phyloP scores from a whole-genome alignment of 1,284 basidiomycete species.

The Heterobasidion annosum region DNA sequence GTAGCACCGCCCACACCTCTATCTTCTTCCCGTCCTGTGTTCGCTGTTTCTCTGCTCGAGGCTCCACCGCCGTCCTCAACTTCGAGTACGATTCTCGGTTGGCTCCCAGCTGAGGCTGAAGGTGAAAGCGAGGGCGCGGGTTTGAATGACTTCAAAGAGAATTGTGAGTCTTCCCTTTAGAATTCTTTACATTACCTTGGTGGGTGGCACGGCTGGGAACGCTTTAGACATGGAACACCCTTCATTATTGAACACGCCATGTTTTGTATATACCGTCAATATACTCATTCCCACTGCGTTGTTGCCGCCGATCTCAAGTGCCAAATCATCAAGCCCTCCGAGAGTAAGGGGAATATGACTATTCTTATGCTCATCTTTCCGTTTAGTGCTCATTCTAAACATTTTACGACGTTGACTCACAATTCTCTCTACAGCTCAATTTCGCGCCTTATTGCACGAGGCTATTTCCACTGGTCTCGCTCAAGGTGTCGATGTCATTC shows the following conservation, averaged over 20 bases:
- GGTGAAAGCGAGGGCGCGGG: constrained; percentile 34
- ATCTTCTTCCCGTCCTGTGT: constrained; percentile 36
- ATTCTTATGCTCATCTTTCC: not conserved
- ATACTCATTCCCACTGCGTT: too few species aligned
- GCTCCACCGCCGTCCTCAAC: constrained; percentile 30
- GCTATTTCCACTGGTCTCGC: constrained; percentile 43
- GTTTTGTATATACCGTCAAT: too few species aligned
- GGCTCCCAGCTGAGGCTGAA: constrained; percentile 48
- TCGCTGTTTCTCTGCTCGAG: constrained; percentile 55
- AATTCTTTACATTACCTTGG: not conserved
- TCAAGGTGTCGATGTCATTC: constrained; percentile 55
- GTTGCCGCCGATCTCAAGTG: too few species aligned
- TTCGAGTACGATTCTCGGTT: constrained; percentile 55
- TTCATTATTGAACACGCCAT: too few species aligned
- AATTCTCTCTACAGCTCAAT: constrained; percentile 33
- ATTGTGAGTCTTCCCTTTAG: constrained; percentile 33
- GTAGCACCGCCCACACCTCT: constrained; percentile 40
- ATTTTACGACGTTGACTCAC: not conserved
- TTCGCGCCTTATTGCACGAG: constrained; percentile 49
- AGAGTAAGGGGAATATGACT: too few species aligned
- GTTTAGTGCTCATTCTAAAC: not conserved
- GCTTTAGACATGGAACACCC: too few species aligned
- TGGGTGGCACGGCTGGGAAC: not conserved
- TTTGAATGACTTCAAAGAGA: constrained; percentile 61
- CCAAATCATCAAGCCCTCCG: too few species aligned